phyloP scores from a whole-genome alignment of 2,329 filamentous ascomycete genomes.

The Alternaria metachromatica region DNA sequence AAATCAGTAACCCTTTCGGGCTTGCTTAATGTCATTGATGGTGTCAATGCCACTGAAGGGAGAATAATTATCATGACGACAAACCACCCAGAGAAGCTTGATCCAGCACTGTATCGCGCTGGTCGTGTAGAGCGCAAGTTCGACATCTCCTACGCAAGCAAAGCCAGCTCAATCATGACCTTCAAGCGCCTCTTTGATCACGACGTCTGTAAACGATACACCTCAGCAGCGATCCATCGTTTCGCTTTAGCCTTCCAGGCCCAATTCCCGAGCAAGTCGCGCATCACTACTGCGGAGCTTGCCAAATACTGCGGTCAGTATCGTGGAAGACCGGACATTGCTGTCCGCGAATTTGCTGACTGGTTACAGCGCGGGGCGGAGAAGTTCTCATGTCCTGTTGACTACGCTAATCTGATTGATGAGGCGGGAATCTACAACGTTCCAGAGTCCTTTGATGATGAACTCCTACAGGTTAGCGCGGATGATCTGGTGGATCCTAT shows the following conservation, averaged over 20 bases:
- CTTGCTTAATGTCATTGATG: constrained; percentile 80
- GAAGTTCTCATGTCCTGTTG: constrained; percentile 4
- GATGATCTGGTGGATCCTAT: not conserved
- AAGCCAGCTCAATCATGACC: constrained; percentile 4
- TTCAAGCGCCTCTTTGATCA: constrained; percentile 13
- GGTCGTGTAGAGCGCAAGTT: constrained; percentile 81
- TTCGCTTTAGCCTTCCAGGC: constrained; percentile 15
- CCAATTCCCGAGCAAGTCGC: constrained; percentile 11
- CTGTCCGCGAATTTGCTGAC: constrained; percentile 15
- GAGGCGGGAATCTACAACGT: constrained; percentile 8
- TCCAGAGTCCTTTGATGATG: constrained; percentile 9
- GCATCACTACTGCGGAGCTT: constrained; percentile 17
- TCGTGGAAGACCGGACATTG: constrained; percentile 14
- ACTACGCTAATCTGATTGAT: constrained; percentile 1
- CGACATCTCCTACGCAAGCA: constrained; percentile 56
- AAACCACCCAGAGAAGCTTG: constrained; percentile 74
- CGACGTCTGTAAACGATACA: constrained; percentile 1
- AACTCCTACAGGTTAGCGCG: constrained; percentile 1
- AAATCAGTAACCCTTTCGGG: constrained; percentile 64
- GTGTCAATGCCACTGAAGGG: constrained; percentile 77
- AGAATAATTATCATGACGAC: constrained; percentile 81
- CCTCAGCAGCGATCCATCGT: constrained; percentile 6
- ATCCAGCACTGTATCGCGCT: constrained; percentile 73
- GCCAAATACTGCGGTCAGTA: constrained; percentile 13
- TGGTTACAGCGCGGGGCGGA: constrained; percentile 14